Evolutionary conservation across 1,284 basidiomycete genomes (phyloP).

Genomic region (Ustilago esculenta): DNA sequence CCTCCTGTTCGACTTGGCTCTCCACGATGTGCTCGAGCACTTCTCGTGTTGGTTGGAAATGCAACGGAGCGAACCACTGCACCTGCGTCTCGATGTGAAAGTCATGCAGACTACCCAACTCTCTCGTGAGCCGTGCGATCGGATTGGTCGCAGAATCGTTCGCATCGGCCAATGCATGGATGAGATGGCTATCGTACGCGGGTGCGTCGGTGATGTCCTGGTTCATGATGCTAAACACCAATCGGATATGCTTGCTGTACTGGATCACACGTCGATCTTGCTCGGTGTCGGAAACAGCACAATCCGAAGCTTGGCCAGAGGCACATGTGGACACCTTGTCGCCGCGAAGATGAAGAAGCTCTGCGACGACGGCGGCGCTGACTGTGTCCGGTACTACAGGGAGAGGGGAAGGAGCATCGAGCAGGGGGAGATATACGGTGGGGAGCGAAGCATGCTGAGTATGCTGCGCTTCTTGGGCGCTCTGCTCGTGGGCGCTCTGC

Average conservation of each 20-base stretch:
- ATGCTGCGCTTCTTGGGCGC: too few species aligned
- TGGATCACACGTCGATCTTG: slow-evolving; percentile 53
- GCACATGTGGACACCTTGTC: slow-evolving; percentile 8
- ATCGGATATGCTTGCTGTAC: slow-evolving; percentile 52
- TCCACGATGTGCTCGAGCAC: slow-evolving; percentile 52
- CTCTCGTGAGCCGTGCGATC: slow-evolving; percentile 20
- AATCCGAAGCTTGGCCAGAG: background rate
- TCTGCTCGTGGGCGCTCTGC: too few species aligned
- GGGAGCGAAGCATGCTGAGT: background rate
- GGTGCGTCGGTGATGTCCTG: slow-evolving; percentile 48
- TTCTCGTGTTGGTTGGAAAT: slow-evolving; percentile 77
- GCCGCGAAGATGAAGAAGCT: slow-evolving; percentile 23
- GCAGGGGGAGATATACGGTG: slow-evolving; percentile 5
- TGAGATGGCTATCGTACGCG: slow-evolving; percentile 27
- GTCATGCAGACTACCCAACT: slow-evolving; percentile 75
- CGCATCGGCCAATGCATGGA: slow-evolving; percentile 17
- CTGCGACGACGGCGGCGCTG: slow-evolving; percentile 31
- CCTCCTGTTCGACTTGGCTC: slow-evolving; percentile 19
- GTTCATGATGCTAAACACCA: slow-evolving; percentile 64
- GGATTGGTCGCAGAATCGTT: slow-evolving; percentile 10
- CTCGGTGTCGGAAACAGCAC: slow-evolving; percentile 10
- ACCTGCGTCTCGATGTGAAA: slow-evolving; percentile 94
- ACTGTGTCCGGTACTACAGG: slow-evolving; percentile 32
- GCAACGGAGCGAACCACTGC: slow-evolving; percentile 87
- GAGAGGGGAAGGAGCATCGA: slow-evolving; percentile 1